These are phyloP conservation scores for Ophiocordyceps camponoti-rufipedis DNA, from an alignment of 2,329 filamentous ascomycete species.

Conservation along the genomic window DNA sequence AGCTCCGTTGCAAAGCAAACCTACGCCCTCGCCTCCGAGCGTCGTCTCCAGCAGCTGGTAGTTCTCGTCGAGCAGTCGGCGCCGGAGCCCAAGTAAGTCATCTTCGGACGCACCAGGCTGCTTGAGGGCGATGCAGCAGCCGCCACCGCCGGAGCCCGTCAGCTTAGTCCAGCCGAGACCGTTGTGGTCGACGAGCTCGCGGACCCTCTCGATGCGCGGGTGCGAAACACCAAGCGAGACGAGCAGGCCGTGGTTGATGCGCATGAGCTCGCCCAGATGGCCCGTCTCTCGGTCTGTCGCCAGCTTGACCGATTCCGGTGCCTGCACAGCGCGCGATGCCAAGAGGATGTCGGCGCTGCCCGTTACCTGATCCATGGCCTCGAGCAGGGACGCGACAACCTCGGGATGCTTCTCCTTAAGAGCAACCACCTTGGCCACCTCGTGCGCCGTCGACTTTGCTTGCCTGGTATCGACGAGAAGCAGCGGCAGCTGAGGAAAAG, in stretches of 20 bases:
- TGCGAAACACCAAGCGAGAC: slow-evolving; percentile 89
- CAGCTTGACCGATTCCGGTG: slow-evolving; percentile 32
- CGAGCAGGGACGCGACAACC: slow-evolving; percentile 63
- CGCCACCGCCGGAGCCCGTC: slow-evolving; percentile 86
- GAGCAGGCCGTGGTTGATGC: slow-evolving; percentile 82
- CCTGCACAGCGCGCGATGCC: slow-evolving; percentile 1
- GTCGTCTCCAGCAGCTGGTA: slow-evolving; percentile 80
- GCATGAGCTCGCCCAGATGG: slow-evolving; percentile 72
- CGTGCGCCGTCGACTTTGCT: slow-evolving; percentile 64
- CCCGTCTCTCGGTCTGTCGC: slow-evolving; percentile 35
- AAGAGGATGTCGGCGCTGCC: slow-evolving; percentile 35
- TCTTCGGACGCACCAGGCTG: slow-evolving; percentile 42
- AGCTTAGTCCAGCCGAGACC: slow-evolving; percentile 94
- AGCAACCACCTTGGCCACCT: slow-evolving; percentile 70
- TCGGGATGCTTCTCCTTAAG: slow-evolving; percentile 55
- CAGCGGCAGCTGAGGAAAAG: slow-evolving; percentile 83
- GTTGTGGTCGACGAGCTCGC: slow-evolving; percentile 77
- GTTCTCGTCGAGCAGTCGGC: slow-evolving; percentile 47
- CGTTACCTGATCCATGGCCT: slow-evolving; percentile 65
- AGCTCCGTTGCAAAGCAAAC: slow-evolving; percentile 77
- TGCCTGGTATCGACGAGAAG: slow-evolving; percentile 81
- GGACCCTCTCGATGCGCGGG: slow-evolving; percentile 76
- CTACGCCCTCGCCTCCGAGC: slow-evolving; percentile 81
- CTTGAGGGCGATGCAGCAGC: slow-evolving; percentile 84
- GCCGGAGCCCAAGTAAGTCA: slow-evolving; percentile 44